Evolutionary conservation across 345 rosid genomes (phyloP), one percentile per base, ranked within the genome.

Genomic region (Gossypium longicalyx): DNA sequence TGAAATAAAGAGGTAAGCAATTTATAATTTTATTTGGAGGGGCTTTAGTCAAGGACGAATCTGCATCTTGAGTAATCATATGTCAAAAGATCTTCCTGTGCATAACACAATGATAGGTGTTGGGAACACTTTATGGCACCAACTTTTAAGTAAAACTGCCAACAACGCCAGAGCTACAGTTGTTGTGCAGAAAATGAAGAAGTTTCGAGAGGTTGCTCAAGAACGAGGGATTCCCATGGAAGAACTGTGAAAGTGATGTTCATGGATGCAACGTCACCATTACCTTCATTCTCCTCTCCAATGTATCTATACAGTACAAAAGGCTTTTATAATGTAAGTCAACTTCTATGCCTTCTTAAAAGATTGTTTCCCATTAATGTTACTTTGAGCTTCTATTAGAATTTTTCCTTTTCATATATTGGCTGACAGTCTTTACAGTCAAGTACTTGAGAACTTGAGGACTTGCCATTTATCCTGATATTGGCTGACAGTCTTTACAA

Each of bases 211-310:
- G 60, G 97, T 91, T 49, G 97, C 98, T 70, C 85, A 70, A 17
- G 95, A 94, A 15, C 91, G 98, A 59, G 97, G 98, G 48, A 88
- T 92, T 72, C 97, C 97, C 70, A 89, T 92, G 97, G 97, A 92
- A 86, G 90, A 89, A 78, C 79, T 92, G 74, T 92, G 97, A 93
- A 89, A 89, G 79, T 89, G 88, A 90, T 12, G 51, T 67, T 62
- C 51, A 9, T 49, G 25, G 29, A 62, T 60, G 49, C 17, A 5
- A 66, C 58, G 63, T 43, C 66, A 12, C 51, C 7, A 3, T 51
- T 52, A 38, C 1, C 66, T 43, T 45, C 59, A 53, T 53, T 49
- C 11, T 70, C 51, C 9, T 47, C 23, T 61, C 7, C 19, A 70
- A 38, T 71, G 34, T 29, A 29, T 29, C 5, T 29, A 29, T 29